Percentiles rank a stretch among this genome's conserved stretches.
Conservation (phyloP, 202 grass and related monocot genomes). For the Schoenoplectus tabernaemontani region DNA sequence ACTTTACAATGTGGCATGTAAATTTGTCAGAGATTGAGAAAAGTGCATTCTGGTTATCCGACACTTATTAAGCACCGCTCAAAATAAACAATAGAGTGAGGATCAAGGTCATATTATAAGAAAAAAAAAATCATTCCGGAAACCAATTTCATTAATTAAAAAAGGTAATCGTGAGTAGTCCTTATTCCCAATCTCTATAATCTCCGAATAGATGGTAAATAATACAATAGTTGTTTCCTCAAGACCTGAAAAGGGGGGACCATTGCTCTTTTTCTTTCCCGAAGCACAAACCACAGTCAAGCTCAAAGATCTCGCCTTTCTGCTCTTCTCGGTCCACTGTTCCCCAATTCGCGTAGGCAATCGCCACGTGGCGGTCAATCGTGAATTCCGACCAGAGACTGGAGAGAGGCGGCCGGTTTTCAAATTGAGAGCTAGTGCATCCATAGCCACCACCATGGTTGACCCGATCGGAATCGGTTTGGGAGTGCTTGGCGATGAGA, state of each 20-base stretch:
- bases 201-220: too few species aligned
- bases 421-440: constrained; percentile 46
- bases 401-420: constrained; percentile 34
- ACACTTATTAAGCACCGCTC: neutral
- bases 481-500: neutral
- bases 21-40: neutral
- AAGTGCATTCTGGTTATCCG: neutral
- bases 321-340: constrained; percentile 8
- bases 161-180: neutral
- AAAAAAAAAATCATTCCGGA: neutral
- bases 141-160: neutral
- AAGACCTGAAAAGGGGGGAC: constrained; percentile 8
- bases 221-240: too few species aligned
- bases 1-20: too few species aligned
- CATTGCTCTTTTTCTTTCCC: constrained; percentile 43
- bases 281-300: constrained; percentile 43
- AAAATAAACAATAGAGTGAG: neutral
- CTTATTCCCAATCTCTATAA: neutral
- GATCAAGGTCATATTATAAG: neutral
- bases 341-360: neutral
- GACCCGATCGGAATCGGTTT: neutral
- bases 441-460: constrained; percentile 27
- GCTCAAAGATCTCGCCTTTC: constrained; percentile 22
- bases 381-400: neutral
- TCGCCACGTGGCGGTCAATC: constrained; percentile 6